Base-by-base conservation (phyloP, 2,329 filamentous ascomycete species). In the Epichloe typhina region DNA sequence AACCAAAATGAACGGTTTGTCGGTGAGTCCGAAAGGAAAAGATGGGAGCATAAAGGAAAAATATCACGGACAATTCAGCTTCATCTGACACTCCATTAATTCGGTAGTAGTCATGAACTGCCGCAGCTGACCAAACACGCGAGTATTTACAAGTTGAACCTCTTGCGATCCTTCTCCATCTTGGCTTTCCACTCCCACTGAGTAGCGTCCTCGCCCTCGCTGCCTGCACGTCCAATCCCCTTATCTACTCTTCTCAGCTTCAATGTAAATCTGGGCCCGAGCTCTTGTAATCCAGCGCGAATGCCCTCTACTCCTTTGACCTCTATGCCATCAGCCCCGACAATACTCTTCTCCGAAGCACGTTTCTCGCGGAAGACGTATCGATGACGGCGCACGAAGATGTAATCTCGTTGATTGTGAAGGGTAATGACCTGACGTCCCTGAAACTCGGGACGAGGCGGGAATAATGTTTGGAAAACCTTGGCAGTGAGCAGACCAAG, bases 181-280 rank as follows among this genome's bases (percentile, higher is more conserved):
- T 83, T 82, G 11, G 86, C 85, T 71, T 95, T 94, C 93, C 93
- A 98, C 65, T 96, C 81, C 91, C 93, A 97, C 63, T 95, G 87
- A 58, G 88, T 79, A 38, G 88, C 88, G 66, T 84, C 72, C 66
- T 81, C 73, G 73, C 87, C 79, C 54, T 82, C 75, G 59, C 80
- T 83, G 17, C 81, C 81, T 7, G 81, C 80, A 50, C 77, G 69
- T 13, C 80, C 80, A 57, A 98, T 86, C 0, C 90, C 91, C 69
- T 89, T 90, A 65, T 97, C 91, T 42, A 97, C 83, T 61, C 93
- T 81, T 58, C 90, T 80, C 61, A 98, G 70, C 73, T 97, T 97
- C 56, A 97, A 69, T 2, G 70, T 73, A 47, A 71, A 93, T 76
- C 60, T 74, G 7, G 88, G 90, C 0, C 91, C 91, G 23, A 96